Evolutionary conservation across 371 early-diverging fungal species (phyloP).

Genomic region (Gilbertella persicaria): DNA sequence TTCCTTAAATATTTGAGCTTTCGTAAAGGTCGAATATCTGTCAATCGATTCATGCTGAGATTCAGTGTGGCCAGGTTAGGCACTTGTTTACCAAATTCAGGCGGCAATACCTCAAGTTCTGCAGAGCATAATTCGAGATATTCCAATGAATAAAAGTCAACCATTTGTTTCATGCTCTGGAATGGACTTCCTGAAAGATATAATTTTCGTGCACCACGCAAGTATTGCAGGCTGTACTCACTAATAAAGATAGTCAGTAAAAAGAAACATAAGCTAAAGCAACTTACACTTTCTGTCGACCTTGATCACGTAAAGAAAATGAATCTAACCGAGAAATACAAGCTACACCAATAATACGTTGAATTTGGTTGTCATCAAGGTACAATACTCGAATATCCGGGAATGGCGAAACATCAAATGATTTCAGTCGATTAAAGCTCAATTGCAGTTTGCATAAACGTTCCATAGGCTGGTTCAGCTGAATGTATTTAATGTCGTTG

Average conservation of each 20-base stretch:
- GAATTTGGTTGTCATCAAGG: slow-evolving; percentile 56
- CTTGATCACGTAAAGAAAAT: slow-evolving; percentile 60
- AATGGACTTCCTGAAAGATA: slow-evolving; percentile 56
- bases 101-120: slow-evolving; percentile 48
- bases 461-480: slow-evolving; percentile 37
- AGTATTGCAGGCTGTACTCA: slow-evolving; percentile 44
- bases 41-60: slow-evolving; percentile 52
- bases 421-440: slow-evolving; percentile 49
- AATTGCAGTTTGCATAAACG: slow-evolving; percentile 45
- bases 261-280: background rate
- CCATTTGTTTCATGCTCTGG: slow-evolving; percentile 33
- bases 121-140: slow-evolving; percentile 56
- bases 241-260: slow-evolving; percentile 19
- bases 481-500: slow-evolving; percentile 51
- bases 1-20: slow-evolving; percentile 47
- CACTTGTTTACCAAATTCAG: slow-evolving; percentile 46
- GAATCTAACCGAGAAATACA: slow-evolving; percentile 42
- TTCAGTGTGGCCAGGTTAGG: slow-evolving; percentile 53
- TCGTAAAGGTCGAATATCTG: slow-evolving; percentile 45
- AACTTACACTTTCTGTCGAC: slow-evolving; percentile 43
- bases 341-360: slow-evolving; percentile 43
- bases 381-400: slow-evolving; percentile 54
- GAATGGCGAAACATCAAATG: slow-evolving; percentile 48
- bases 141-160: slow-evolving; percentile 53
- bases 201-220: slow-evolving; percentile 51